A percentile compares a stretch with the other conserved stretches of the same genome.
Evolutionary conservation across 2,329 filamentous ascomycete genomes (phyloP).

Genomic region (Xylaria sp.): DNA sequence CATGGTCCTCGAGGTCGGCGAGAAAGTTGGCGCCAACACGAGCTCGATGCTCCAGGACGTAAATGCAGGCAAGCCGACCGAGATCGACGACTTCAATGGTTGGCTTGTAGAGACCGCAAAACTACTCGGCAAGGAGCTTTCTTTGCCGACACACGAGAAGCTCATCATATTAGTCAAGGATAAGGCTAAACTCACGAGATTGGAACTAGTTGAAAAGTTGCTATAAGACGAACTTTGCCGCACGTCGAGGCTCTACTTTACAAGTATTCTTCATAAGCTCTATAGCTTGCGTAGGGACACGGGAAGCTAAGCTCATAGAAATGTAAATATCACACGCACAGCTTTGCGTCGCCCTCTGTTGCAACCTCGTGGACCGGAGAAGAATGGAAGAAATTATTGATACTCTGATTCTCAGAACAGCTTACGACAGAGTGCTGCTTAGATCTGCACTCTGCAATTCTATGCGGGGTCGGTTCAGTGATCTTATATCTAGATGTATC

Average conservation of each 20-base stretch:
- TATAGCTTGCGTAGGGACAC: not conserved
- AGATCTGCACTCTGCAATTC: not conserved
- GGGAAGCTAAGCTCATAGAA: not conserved
- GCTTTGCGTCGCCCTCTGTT: not conserved
- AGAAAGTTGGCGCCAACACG: constrained; percentile 63
- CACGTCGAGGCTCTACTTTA: not conserved
- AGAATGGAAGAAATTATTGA: not conserved
- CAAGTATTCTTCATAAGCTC: not conserved
- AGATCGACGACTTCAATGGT: constrained; percentile 61
- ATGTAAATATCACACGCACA: not conserved
- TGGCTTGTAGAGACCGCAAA: constrained; percentile 63
- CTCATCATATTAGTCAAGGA: constrained; percentile 59
- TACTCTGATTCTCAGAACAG: not conserved
- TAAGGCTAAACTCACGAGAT: constrained; percentile 48
- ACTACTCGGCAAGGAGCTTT: constrained; percentile 51
- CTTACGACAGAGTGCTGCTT: not conserved
- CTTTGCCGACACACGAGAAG: constrained; percentile 54
- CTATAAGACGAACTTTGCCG: constrained; percentile 5
- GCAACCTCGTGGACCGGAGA: not conserved
- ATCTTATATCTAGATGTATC: not conserved
- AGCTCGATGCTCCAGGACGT: constrained; percentile 74
- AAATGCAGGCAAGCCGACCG: constrained; percentile 55
- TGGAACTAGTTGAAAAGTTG: constrained; percentile 47
- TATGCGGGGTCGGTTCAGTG: not conserved
- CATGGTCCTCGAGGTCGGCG: constrained; percentile 60